phyloP scores from a whole-genome alignment of 2,329 filamentous ascomycete genomes.

The Ceratocystis albifundus region DNA sequence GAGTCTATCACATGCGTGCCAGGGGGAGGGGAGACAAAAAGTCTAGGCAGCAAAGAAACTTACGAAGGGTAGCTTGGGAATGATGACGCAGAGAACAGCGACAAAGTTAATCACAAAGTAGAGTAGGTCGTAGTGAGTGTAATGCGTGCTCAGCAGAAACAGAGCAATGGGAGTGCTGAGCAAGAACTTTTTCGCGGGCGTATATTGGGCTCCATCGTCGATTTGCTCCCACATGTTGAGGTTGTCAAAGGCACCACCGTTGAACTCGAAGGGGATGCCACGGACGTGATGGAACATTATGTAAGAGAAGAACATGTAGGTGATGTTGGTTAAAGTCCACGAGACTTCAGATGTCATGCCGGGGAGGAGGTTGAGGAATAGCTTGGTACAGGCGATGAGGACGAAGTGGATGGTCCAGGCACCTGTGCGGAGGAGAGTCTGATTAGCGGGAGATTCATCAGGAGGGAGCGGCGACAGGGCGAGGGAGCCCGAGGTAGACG shows the following conservation, averaged over 20 bases:
- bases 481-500: background rate
- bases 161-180: slow-evolving; percentile 87
- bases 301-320: slow-evolving; percentile 97
- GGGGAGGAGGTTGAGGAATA: slow-evolving; percentile 92
- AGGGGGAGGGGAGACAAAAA: background rate
- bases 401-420: slow-evolving; percentile 97
- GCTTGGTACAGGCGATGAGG: slow-evolving; percentile 81
- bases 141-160: slow-evolving; percentile 94
- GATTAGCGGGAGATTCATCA: slow-evolving; percentile 5
- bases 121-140: slow-evolving; percentile 92
- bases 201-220: slow-evolving; percentile 97
- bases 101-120: slow-evolving; percentile 97
- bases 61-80: slow-evolving; percentile 92
- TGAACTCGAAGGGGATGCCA: slow-evolving; percentile 97
- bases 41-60: slow-evolving; percentile 33
- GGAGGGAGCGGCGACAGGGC: background rate
- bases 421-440: slow-evolving; percentile 41
- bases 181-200: slow-evolving; percentile 95
- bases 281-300: slow-evolving; percentile 99
- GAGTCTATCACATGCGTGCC: background rate
- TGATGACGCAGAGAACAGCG: slow-evolving; percentile 81
- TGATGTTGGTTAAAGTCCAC: slow-evolving; percentile 97
- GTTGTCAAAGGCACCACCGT: slow-evolving; percentile 95
- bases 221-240: slow-evolving; percentile 99
- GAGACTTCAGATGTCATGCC: slow-evolving; percentile 95